phyloP scores from a whole-genome alignment of 31 red algal species.

The Asparagopsis taxiformis region DNA sequence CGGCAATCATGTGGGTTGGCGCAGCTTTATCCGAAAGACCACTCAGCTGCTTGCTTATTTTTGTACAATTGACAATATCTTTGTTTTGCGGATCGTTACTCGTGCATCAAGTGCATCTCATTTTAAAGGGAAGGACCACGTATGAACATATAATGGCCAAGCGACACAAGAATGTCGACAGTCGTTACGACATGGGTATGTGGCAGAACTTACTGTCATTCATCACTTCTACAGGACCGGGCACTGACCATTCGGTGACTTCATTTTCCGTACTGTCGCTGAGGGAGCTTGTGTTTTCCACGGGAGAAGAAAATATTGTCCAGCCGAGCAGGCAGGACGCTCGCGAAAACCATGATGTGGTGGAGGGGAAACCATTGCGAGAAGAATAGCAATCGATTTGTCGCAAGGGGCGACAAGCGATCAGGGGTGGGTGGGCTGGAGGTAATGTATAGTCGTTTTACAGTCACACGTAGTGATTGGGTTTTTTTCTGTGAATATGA shows the following conservation, averaged over 20 bases:
- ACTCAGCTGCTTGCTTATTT: conserved; percentile 15
- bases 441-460: background rate
- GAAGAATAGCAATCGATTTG: no score
- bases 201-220: conserved; percentile 24
- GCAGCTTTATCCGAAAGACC: conserved; percentile 7
- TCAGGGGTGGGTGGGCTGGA: no score
- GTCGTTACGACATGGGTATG: conserved; percentile 25
- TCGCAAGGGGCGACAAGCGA: no score
- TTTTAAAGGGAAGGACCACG: conserved; percentile 36
- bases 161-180: conserved; percentile 14
- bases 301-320: background rate
- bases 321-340: background rate
- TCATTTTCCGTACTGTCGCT: conserved; percentile 4
- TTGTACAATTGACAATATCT: conserved; percentile 23
- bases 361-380: no score
- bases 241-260: conserved; percentile 13
- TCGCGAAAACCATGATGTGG: no score
- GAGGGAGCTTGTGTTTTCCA: conserved; percentile 14
- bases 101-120: conserved; percentile 29
- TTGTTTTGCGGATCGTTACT: conserved; percentile 53
- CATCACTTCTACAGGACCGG: conserved; percentile 43
- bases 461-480: background rate
- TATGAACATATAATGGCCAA: conserved; percentile 40
- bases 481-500: background rate
- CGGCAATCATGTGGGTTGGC: background rate